These are phyloP conservation scores for Septoria linicola DNA, from an alignment of 2,329 filamentous ascomycete genomes.

Conservation along the genomic window DNA sequence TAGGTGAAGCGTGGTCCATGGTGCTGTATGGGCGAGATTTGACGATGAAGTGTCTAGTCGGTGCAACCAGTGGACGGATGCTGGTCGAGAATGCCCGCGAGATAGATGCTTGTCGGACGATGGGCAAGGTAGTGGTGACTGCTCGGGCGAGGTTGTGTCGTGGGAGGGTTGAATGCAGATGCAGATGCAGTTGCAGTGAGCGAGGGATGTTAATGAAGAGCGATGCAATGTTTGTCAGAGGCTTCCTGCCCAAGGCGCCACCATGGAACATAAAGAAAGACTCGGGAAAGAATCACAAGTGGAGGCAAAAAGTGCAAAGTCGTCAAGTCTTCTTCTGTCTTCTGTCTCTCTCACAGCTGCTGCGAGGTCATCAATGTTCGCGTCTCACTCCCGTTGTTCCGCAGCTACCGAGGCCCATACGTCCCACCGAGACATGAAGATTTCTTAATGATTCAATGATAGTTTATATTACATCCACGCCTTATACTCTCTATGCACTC, in stretches of 20 bases:
- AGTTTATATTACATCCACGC: no score
- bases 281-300: no score
- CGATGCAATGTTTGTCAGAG: slow-evolving; percentile 7
- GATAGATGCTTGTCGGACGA: slow-evolving; percentile 2
- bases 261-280: slow-evolving; percentile 13
- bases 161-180: neutral
- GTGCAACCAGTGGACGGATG: neutral
- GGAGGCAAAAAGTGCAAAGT: no score
- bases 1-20: slow-evolving; percentile 33
- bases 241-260: slow-evolving; percentile 1
- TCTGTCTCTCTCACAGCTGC: slow-evolving; percentile 1
- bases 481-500: no score
- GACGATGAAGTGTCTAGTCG: neutral
- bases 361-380: no score
- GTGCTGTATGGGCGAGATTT: slow-evolving; percentile 6
- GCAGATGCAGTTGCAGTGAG: neutral
- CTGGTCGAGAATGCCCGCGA: neutral
- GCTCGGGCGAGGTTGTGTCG: no score
- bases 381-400: no score
- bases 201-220: neutral
- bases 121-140: no score
- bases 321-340: no score
- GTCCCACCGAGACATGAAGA: no score
- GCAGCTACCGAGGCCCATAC: no score
- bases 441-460: no score